A percentile compares a stretch with the other conserved stretches of the same genome.
These are phyloP conservation scores for Colletotrichum australisinense DNA, from an alignment of 2,329 filamentous ascomycete species.

Conservation along the genomic window DNA sequence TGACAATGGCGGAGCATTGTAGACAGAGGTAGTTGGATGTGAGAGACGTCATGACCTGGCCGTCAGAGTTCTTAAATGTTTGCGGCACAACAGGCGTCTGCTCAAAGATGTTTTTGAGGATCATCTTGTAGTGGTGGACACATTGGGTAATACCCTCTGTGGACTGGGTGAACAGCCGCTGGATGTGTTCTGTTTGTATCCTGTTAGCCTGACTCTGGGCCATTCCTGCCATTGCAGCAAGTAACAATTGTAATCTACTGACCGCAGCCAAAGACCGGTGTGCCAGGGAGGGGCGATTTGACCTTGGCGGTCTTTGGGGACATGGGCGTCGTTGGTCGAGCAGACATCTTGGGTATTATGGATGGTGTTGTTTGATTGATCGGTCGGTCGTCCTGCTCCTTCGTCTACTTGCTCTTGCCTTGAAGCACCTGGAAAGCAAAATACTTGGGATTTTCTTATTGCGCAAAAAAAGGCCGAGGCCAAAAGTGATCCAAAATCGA, in stretches of 20 bases:
- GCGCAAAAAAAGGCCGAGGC: neutral
- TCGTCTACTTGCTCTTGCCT: neutral
- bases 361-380: neutral
- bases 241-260: constrained; percentile 44
- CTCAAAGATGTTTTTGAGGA: constrained; percentile 78
- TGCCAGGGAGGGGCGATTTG: constrained; percentile 68
- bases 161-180: constrained; percentile 71
- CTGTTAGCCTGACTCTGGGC: constrained; percentile 26
- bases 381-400: neutral
- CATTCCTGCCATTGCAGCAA: constrained; percentile 27
- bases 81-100: constrained; percentile 72
- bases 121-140: constrained; percentile 77
- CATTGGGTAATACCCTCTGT: constrained; percentile 76
- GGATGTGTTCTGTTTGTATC: constrained; percentile 73
- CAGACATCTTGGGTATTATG: constrained; percentile 50
- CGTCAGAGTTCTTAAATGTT: constrained; percentile 70
- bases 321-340: constrained; percentile 60
- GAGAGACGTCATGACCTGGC: constrained; percentile 68
- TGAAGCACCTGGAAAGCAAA: neutral
- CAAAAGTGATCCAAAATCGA: neutral
- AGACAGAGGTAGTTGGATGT: constrained; percentile 79
- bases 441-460: neutral
- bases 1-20: constrained; percentile 77
- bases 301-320: constrained; percentile 69
- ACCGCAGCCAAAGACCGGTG: constrained; percentile 74